Evolutionary conservation across 768 basidiomycete genomes (phyloP), one percentile per base, ranked within the genome.

Genomic region (Trametes punicea): DNA sequence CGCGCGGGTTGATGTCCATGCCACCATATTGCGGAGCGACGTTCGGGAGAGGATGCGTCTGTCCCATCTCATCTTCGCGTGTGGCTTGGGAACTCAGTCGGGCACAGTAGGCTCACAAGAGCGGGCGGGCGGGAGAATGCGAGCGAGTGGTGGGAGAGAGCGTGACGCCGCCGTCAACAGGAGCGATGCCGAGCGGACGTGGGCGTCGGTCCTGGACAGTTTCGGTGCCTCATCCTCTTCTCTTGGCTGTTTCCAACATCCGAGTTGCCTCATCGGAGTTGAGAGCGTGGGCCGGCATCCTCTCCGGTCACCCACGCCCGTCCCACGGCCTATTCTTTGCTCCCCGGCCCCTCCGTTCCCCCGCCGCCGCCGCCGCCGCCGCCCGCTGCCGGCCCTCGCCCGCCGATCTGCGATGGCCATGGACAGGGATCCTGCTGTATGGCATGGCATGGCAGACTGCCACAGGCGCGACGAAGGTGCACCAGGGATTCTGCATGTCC

Each of bases 291-390:
- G 9, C 50, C 56, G 56, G 56, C 45, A 7, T 51, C 50, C 50
- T 25, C 2, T 46, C 50, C 44, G 36, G 44, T 31, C 29, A 33
- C 45, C 47, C 51, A 50, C 57, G 51, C 51, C 41, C 44, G 20
- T 21, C 18, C 34, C 46, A 54, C 57, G 57, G 57, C 36, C 57
- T 59, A 31, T 59, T 53, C 53, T 59, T 54, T 59, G 57, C 57
- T 59, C 42, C 51, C 57, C 57, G 57, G 52, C 45, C 45, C 18
- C n/a, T 8, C 42, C 29, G 16, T 6, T 38, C 34, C 47, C 27
- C 44, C 46, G 47, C 27, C 26, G 38, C 44, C 46, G 47, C 27
- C 26, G 33, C 18, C 30, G 9, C 46, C 51, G 26, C 15, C 23
- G 21, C 33, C 55, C 34, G 23, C 29, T 1, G 25, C 39, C 15